A percentile compares a stretch with the other conserved stretches of the same genome.
Evolutionary conservation across 306 rosid genomes (phyloP).

Genomic region (Cyamopsis tetragonoloba): DNA sequence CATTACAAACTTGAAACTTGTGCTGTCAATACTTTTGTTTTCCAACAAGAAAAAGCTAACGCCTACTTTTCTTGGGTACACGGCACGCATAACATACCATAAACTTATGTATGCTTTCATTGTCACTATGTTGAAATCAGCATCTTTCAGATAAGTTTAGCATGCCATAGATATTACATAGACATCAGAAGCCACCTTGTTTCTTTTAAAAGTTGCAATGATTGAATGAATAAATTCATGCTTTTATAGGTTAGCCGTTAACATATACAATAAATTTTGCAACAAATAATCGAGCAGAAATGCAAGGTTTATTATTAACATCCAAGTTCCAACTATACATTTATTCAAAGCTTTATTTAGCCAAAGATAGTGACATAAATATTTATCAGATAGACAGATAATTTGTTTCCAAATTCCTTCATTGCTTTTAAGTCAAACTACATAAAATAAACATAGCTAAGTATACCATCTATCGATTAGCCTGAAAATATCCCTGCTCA

Average conservation of each 20-base stretch:
- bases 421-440: neutral
- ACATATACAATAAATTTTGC: neutral
- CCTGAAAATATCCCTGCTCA: slow-evolving; percentile 25
- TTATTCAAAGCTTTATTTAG: neutral
- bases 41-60: slow-evolving; percentile 13
- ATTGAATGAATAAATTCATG: neutral
- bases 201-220: neutral
- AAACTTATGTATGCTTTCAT: neutral
- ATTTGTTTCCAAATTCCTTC: neutral
- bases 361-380: neutral
- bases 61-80: neutral
- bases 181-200: neutral
- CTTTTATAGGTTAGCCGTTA: too few species aligned
- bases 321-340: neutral
- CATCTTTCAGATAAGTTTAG: neutral
- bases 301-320: neutral
- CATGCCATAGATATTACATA: neutral
- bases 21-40: neutral
- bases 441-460: neutral
- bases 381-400: neutral
- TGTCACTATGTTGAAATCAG: neutral
- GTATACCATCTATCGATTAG: neutral
- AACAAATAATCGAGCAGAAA: neutral
- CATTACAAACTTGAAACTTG: neutral
- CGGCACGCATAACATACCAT: neutral